Conservation (phyloP, 345 rosid species). For the Lepidium didymum region DNA sequence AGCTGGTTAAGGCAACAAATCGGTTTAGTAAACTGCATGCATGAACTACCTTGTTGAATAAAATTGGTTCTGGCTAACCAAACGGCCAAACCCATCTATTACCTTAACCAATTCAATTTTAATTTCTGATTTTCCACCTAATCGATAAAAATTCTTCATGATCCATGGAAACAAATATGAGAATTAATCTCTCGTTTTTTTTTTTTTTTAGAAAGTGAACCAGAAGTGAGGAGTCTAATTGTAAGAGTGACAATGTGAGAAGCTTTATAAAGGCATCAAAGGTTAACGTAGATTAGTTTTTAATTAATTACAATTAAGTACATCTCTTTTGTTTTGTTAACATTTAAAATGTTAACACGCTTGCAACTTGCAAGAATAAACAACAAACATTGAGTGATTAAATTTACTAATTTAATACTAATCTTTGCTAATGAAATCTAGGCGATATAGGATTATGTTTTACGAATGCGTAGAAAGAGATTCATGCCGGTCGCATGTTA, state of each 20-base stretch:
- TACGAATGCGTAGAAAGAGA: not conserved
- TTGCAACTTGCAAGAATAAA: not conserved
- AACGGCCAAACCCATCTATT: no score
- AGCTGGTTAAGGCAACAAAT: not conserved
- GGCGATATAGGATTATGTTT: not conserved
- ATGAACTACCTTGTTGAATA: no score
- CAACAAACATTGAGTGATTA: not conserved
- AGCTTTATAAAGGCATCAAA: not conserved
- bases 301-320: not conserved
- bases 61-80: no score
- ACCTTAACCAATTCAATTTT: no score
- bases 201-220: no score
- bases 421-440: not conserved
- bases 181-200: no score
- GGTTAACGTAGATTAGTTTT: not conserved
- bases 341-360: no score
- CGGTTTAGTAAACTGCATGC: no score
- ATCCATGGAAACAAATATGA: no score
- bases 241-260: not conserved
- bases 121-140: no score
- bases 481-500: conserved; percentile 5
- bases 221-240: not conserved
- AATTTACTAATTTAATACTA: not conserved
- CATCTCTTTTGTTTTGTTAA: not conserved
- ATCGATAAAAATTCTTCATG: no score